These are phyloP conservation scores for Colletotrichum echinochloae DNA, from an alignment of 2,329 filamentous ascomycete species.

Conservation along the genomic window DNA sequence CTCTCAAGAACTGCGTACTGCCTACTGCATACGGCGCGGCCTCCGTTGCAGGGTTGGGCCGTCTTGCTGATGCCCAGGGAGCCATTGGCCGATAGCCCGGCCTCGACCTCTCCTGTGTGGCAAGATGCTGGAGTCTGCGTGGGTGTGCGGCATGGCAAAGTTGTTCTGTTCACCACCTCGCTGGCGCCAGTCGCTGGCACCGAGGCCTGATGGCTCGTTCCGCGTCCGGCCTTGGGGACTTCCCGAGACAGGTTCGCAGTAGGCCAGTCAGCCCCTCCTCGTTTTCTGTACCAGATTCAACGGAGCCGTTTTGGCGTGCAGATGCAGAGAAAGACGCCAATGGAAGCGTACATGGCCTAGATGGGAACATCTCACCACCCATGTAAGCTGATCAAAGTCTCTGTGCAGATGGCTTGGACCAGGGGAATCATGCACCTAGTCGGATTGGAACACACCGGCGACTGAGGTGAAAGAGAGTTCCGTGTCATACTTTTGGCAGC, in stretches of 20 bases:
- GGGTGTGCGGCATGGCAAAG: not conserved
- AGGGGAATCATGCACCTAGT: slow-evolving; percentile 12
- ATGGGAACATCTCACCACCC: not conserved
- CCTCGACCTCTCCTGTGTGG: not conserved
- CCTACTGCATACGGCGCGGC: slow-evolving; percentile 3
- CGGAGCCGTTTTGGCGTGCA: not conserved
- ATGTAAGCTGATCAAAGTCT: not conserved
- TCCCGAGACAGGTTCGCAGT: not conserved
- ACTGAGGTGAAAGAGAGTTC: not conserved
- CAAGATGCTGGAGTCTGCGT: slow-evolving; percentile 2
- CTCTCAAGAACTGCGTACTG: slow-evolving; percentile 27
- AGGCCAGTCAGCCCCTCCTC: too few relatives aligned
- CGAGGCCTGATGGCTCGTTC: not conserved
- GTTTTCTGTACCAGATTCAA: not conserved
- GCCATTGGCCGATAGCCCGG: slow-evolving; percentile 24
- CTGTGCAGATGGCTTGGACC: not conserved
- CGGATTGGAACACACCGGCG: not conserved
- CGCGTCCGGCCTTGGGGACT: not conserved
- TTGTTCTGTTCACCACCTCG: not conserved
- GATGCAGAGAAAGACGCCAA: not conserved
- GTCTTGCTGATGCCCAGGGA: slow-evolving; percentile 29
- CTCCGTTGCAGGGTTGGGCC: slow-evolving; percentile 31
- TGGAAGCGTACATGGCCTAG: not conserved
- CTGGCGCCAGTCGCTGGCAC: not conserved
- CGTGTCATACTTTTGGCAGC: not conserved